Conservation (phyloP, 2,329 filamentous ascomycete species). For the Sarocladium strictum region DNA sequence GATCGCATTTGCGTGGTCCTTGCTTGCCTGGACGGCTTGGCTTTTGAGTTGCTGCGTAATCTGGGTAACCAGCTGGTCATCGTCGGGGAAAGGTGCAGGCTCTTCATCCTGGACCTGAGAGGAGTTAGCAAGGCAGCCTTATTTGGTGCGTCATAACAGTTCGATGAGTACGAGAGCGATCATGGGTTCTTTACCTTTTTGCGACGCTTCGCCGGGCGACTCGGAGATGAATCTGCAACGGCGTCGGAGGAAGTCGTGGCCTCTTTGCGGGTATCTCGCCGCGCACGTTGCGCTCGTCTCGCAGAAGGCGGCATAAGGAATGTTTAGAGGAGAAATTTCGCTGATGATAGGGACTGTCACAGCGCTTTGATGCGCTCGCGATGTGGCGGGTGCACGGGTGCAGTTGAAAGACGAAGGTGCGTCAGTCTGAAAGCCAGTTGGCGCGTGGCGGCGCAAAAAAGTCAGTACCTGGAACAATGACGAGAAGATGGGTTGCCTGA, state of each 20-base stretch:
- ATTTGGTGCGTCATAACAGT: too few species aligned
- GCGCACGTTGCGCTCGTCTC: conserved; percentile 30
- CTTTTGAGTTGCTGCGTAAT: conserved; percentile 47
- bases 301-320: conserved; percentile 30
- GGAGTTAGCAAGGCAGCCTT: conserved; percentile 9
- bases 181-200: conserved; percentile 42
- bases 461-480: not conserved
- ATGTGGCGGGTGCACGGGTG: not conserved
- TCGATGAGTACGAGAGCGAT: too few species aligned
- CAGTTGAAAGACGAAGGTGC: not conserved
- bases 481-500: not conserved
- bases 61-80: conserved; percentile 50
- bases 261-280: conserved; percentile 33
- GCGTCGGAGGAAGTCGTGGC: conserved; percentile 28
- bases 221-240: conserved; percentile 50
- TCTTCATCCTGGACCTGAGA: conserved; percentile 32
- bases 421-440: not conserved
- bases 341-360: not conserved
- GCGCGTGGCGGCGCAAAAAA: not conserved
- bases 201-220: conserved; percentile 57
- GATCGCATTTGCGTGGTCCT: conserved; percentile 57
- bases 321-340: too few species aligned
- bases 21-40: conserved; percentile 50
- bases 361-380: not conserved
- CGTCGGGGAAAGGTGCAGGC: conserved; percentile 37